phyloP scores from a whole-genome alignment of 2,329 filamentous ascomycete genomes.

The Fusarium burgessii region DNA sequence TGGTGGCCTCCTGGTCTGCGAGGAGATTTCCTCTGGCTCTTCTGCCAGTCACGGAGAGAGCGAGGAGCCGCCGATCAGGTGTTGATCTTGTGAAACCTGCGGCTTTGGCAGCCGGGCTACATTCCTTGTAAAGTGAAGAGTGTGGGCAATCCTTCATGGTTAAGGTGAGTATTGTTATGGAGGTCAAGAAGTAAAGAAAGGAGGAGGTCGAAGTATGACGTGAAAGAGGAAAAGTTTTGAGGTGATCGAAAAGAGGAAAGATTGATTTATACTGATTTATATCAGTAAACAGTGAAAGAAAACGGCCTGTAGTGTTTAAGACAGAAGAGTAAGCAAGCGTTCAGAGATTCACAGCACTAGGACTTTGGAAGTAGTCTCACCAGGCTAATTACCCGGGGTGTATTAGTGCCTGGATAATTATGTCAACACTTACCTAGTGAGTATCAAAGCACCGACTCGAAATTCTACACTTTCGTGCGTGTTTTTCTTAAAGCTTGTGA shows the following conservation, averaged over 20 bases:
- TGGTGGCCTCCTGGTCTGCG: constrained; percentile 2
- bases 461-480: background rate
- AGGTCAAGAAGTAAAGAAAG: background rate
- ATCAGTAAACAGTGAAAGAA: too few relatives aligned
- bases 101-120: constrained; percentile 20
- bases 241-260: background rate
- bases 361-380: background rate
- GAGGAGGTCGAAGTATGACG: background rate
- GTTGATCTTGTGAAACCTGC: constrained; percentile 28
- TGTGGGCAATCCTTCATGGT: constrained; percentile 7
- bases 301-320: background rate
- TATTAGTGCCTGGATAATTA: background rate
- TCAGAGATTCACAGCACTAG: background rate
- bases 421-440: background rate
- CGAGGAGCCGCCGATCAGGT: constrained; percentile 18
- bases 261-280: too few relatives aligned
- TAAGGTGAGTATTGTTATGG: background rate
- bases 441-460: background rate
- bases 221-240: background rate
- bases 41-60: constrained; percentile 39
- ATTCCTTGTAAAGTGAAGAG: constrained; percentile 8
- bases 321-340: background rate
- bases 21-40: constrained; percentile 21
- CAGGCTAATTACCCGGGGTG: background rate
- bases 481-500: background rate